phyloP scores from a whole-genome alignment of 208 protist genomes.

The Histomonas meleagridis region DNA sequence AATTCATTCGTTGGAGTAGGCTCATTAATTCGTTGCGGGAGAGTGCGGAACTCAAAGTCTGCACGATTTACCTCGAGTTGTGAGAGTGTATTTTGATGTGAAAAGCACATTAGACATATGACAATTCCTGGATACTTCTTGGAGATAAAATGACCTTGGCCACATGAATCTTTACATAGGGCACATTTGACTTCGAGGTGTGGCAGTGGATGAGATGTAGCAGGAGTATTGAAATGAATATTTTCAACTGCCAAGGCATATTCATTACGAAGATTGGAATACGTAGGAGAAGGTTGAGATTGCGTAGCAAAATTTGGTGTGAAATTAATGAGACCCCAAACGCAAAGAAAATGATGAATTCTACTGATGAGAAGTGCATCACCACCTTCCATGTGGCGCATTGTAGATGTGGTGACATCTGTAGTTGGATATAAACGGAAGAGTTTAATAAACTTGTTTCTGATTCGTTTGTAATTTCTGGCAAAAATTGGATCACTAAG shows the following conservation, averaged over 20 bases:
- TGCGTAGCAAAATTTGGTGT: background rate
- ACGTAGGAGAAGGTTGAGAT: background rate
- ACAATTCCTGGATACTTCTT: conserved; percentile 21
- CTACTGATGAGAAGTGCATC: background rate
- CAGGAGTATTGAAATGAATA: background rate
- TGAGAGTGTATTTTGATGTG: background rate
- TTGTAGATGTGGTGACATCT: background rate
- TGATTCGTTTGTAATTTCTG: background rate
- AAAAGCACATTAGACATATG: conserved; percentile 11
- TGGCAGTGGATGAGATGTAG: background rate
- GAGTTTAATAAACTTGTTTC: background rate
- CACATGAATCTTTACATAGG: background rate
- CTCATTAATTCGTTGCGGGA: background rate
- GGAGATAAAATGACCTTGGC: background rate
- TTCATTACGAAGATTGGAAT: background rate
- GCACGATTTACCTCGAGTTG: background rate
- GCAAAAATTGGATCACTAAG: background rate
- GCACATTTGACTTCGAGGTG: background rate
- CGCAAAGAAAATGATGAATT: background rate
- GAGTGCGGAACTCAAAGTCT: background rate
- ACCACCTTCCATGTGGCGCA: background rate
- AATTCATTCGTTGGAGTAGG: background rate
- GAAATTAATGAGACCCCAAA: conserved; percentile 21
- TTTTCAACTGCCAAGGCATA: background rate
- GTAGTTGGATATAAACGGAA: background rate